A percentile compares a stretch with the other conserved stretches of the same genome.
phyloP scores from a whole-genome alignment of 2,329 filamentous ascomycete genomes.

The Remersonia thermophila region DNA sequence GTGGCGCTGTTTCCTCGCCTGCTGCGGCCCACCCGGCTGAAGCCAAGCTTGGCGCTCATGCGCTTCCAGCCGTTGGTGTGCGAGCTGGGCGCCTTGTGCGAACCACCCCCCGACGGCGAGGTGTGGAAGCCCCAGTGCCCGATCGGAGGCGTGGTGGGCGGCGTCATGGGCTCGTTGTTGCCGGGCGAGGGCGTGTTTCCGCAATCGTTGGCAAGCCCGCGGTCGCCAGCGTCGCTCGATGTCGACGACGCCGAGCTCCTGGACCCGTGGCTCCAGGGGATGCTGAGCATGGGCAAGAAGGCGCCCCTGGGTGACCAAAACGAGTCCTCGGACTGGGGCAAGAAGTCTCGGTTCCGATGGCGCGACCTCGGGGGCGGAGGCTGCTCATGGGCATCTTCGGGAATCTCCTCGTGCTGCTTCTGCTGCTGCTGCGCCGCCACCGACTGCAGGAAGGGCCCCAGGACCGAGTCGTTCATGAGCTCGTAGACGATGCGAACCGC shows the following conservation, averaged over 20 bases:
- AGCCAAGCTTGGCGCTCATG: conserved; percentile 47
- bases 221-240: conserved; percentile 31
- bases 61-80: conserved; percentile 55
- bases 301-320: conserved; percentile 32
- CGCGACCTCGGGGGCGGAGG: conserved; percentile 27
- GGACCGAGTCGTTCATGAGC: conserved; percentile 91
- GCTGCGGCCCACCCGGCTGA: conserved; percentile 40
- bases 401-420: too few species aligned
- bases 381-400: conserved; percentile 26
- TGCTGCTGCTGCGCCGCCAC: conserved; percentile 28
- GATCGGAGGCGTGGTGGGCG: conserved; percentile 58
- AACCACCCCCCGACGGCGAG: conserved; percentile 38
- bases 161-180: conserved; percentile 58
- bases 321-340: conserved; percentile 23
- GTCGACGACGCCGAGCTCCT: conserved; percentile 33
- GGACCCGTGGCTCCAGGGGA: conserved; percentile 25
- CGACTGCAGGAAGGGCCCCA: conserved; percentile 80
- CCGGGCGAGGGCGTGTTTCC: conserved; percentile 45
- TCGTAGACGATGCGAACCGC: conserved; percentile 86
- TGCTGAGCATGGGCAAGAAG: conserved; percentile 31
- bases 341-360: conserved; percentile 26
- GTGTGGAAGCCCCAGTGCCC: conserved; percentile 42
- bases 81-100: conserved; percentile 42
- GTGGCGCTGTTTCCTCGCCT: conserved; percentile 28
- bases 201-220: conserved; percentile 51